Conservation (phyloP, 2,329 filamentous ascomycete genomes). For the Thielaviopsis euricoi region DNA sequence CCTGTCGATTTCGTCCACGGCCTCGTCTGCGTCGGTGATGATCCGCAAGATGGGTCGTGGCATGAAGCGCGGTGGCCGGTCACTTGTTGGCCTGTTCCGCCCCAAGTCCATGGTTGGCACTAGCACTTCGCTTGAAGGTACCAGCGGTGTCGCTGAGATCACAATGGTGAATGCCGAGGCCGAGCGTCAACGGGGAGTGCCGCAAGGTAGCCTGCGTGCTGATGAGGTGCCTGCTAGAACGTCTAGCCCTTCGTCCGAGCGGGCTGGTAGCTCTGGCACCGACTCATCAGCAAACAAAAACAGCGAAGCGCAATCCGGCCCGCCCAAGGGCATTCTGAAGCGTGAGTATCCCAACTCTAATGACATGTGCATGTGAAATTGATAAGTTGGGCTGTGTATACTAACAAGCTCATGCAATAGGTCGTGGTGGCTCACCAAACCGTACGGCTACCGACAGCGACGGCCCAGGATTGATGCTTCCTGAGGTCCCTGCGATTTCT, state of each 20-base stretch:
- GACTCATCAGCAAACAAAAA: slow-evolving; percentile 52
- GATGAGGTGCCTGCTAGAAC: slow-evolving; percentile 52
- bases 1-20: slow-evolving; percentile 76
- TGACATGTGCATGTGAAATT: background rate
- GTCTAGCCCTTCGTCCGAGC: slow-evolving; percentile 40
- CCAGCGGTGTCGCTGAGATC: slow-evolving; percentile 44
- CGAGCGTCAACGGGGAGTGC: slow-evolving; percentile 55
- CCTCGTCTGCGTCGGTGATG: slow-evolving; percentile 82
- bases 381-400: slow-evolving; percentile 26
- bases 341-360: slow-evolving; percentile 40
- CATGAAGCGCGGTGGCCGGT: slow-evolving; percentile 88
- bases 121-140: slow-evolving; percentile 57
- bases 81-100: slow-evolving; percentile 82
- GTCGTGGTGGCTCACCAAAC: slow-evolving; percentile 3
- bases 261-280: slow-evolving; percentile 38
- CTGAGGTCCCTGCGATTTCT: slow-evolving; percentile 43
- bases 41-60: slow-evolving; percentile 97
- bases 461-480: slow-evolving; percentile 24
- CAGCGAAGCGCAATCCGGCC: slow-evolving; percentile 34
- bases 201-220: background rate
- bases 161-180: slow-evolving; percentile 95
- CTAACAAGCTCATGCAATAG: slow-evolving; percentile 3
- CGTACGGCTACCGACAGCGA: slow-evolving; percentile 3
- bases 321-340: slow-evolving; percentile 85
- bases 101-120: slow-evolving; percentile 82